A percentile compares a stretch with the other conserved stretches of the same genome.
These are phyloP conservation scores for Cryphonectria parasitica DNA, from an alignment of 2,329 filamentous ascomycete species.

Conservation along the genomic window DNA sequence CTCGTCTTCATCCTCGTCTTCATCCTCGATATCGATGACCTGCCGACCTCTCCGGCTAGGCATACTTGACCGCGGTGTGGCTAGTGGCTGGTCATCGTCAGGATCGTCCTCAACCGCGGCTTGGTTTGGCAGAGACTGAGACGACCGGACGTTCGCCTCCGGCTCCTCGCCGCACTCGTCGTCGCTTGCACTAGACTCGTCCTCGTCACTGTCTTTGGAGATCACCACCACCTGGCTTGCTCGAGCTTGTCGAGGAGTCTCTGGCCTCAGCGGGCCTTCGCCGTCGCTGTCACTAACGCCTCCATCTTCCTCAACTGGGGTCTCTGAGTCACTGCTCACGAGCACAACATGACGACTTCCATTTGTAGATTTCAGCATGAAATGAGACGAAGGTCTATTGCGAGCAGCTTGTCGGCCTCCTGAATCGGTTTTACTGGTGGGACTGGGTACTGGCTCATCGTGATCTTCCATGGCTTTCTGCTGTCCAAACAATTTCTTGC, in stretches of 20 bases:
- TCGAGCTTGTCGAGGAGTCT: constrained; percentile 13
- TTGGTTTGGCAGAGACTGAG: constrained; percentile 26
- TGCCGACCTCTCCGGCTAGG: constrained; percentile 10
- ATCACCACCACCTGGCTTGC: neutral
- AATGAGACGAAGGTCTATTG: constrained; percentile 20
- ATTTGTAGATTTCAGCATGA: constrained; percentile 18
- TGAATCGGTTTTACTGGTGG: neutral
- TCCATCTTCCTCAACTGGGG: constrained; percentile 23
- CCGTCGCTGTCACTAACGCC: constrained; percentile 22
- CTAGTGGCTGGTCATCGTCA: constrained; percentile 23
- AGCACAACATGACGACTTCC: constrained; percentile 14
- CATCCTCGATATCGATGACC: constrained; percentile 4
- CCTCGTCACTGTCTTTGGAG: constrained; percentile 20
- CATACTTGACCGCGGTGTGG: constrained; percentile 25
- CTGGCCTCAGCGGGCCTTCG: constrained; percentile 23
- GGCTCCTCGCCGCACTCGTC: constrained; percentile 19
- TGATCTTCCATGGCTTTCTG: constrained; percentile 10
- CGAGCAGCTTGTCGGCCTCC: neutral
- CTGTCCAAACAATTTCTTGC: neutral
- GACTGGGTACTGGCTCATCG: constrained; percentile 13
- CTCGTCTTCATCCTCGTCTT: constrained; percentile 23
- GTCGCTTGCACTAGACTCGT: constrained; percentile 22
- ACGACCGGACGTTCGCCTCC: constrained; percentile 23
- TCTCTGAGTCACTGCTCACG: constrained; percentile 26
- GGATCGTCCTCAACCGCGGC: constrained; percentile 23